Conservation (phyloP, 176 grass and related monocot species). For the Musa troglodytarum region DNA sequence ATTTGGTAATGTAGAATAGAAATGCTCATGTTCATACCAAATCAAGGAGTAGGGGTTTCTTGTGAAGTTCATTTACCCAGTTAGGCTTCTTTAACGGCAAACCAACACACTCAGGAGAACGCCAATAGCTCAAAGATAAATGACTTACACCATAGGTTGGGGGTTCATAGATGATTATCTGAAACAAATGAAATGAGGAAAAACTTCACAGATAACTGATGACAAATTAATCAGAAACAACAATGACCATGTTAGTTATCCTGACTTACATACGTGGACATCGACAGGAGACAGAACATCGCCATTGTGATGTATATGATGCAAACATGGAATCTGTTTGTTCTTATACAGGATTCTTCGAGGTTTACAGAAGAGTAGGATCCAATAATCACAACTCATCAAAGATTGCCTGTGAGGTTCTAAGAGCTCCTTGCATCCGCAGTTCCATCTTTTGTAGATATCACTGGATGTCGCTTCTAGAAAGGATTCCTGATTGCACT, state of each 20-base stretch:
- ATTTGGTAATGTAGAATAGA: constrained; percentile 9
- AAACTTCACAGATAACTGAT: constrained; percentile 8
- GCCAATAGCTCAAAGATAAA: constrained; percentile 50
- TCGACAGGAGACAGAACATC: constrained; percentile 38
- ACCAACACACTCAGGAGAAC: constrained; percentile 29
- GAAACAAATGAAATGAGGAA: constrained; percentile 21
- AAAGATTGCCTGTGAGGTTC: constrained; percentile 43
- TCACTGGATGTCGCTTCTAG: not conserved
- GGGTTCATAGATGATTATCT: constrained; percentile 78
- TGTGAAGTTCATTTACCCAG: constrained; percentile 65
- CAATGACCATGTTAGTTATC: not conserved
- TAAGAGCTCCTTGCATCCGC: constrained; percentile 45
- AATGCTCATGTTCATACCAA: constrained; percentile 43
- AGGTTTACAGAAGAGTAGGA: constrained; percentile 33
- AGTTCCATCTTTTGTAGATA: constrained; percentile 25
- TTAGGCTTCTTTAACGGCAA: constrained; percentile 42
- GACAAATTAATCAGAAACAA: constrained; percentile 10
- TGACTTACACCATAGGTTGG: constrained; percentile 62
- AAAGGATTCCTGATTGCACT: constrained; percentile 17
- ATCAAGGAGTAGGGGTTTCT: constrained; percentile 44
- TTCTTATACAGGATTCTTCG: constrained; percentile 25
- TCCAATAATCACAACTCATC: constrained; percentile 51
- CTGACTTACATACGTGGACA: constrained; percentile 94
- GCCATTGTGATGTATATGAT: constrained; percentile 43
- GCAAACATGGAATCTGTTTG: constrained; percentile 39